These are phyloP conservation scores for Limnomonas spitsbergensis DNA, from an alignment of 139 green algal species.

Conservation along the genomic window DNA sequence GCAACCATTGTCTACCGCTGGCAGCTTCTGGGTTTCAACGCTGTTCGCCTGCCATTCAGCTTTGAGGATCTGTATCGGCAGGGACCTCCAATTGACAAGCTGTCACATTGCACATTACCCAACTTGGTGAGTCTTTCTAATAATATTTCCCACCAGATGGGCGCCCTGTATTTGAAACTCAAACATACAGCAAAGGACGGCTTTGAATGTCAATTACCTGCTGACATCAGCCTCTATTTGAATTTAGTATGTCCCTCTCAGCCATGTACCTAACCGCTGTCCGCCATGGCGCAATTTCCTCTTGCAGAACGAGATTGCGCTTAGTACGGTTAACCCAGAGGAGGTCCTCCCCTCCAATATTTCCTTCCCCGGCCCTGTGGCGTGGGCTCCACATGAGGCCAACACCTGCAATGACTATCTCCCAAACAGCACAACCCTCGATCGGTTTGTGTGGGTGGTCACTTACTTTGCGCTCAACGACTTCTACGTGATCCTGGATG, in stretches of 20 bases:
- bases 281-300: too few species aligned
- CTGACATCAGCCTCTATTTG: too few species aligned
- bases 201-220: too few species aligned
- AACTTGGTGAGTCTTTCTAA: too few species aligned
- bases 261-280: too few species aligned
- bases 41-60: constrained; percentile 53
- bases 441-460: constrained; percentile 50
- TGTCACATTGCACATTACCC: too few species aligned
- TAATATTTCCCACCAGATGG: too few species aligned
- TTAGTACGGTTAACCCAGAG: background rate
- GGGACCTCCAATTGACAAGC: background rate
- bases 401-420: constrained; percentile 36
- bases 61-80: constrained; percentile 3
- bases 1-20: constrained; percentile 47
- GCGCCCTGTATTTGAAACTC: too few species aligned
- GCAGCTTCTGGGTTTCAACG: constrained; percentile 62
- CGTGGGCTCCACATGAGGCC: background rate
- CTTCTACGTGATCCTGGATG: constrained; percentile 59
- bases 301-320: constrained; percentile 8
- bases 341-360: background rate
- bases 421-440: constrained; percentile 36
- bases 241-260: too few species aligned
- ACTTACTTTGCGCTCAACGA: constrained; percentile 45
- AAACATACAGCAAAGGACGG: too few species aligned
- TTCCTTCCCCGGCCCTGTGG: background rate